Evolutionary conservation across 139 green algal genomes (phyloP).

Genomic region (Micractinium conductrix): DNA sequence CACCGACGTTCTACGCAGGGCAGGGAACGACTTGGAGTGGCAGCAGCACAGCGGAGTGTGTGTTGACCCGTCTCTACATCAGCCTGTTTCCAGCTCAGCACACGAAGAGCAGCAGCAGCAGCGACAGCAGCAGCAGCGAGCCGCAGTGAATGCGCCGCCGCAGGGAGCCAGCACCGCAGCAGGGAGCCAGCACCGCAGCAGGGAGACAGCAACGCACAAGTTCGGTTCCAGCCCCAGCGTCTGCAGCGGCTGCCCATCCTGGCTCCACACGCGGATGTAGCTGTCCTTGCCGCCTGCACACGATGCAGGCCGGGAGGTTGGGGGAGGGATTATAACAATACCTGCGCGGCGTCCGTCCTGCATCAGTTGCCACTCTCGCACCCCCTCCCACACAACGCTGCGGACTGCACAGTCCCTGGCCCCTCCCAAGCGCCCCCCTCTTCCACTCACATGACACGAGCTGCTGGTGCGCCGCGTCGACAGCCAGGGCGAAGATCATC

Average conservation of each 20-base stretch:
- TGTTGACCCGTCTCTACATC: not conserved
- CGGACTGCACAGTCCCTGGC: too few species aligned
- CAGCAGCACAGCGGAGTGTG: not conserved
- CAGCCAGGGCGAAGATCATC: constrained; percentile 55
- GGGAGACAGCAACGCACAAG: not conserved
- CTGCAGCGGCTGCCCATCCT: constrained; percentile 39
- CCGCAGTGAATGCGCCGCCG: too few species aligned
- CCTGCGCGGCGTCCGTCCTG: too few species aligned
- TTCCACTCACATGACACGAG: constrained; percentile 33
- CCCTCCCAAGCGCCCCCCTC: too few species aligned
- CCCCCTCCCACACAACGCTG: too few species aligned
- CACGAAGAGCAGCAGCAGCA: not conserved
- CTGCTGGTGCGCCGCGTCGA: constrained; percentile 46
- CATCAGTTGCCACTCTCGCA: too few species aligned
- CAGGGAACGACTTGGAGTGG: too few species aligned
- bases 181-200: not conserved
- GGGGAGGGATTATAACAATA: too few species aligned
- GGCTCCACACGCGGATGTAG: constrained; percentile 33
- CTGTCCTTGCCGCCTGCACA: constrained; percentile 36
- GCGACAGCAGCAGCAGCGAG: not conserved
- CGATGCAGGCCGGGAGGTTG: not conserved
- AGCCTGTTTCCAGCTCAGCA: not conserved
- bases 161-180: not conserved
- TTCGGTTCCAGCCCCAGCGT: constrained; percentile 13
- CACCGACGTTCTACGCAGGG: not conserved